phyloP scores from a whole-genome alignment of 805 yeast genomes.

The Sugiyamaella qingdaonensis region DNA sequence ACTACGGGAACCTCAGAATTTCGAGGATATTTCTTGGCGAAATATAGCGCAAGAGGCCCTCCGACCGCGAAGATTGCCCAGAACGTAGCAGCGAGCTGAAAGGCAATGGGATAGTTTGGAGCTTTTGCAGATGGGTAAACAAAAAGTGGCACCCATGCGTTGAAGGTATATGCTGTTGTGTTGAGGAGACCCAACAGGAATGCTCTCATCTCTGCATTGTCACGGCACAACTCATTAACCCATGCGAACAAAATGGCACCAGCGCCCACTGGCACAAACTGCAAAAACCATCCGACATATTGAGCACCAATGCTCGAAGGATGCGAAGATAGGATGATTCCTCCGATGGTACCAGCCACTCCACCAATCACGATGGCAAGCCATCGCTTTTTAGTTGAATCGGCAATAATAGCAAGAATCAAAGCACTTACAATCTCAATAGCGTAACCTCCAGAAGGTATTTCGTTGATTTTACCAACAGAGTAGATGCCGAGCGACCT shows the following conservation, averaged over 20 bases:
- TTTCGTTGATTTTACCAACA: slow-evolving; percentile 9
- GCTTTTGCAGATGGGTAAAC: slow-evolving; percentile 11
- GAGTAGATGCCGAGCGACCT: slow-evolving; percentile 24
- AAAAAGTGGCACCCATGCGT: slow-evolving; percentile 8
- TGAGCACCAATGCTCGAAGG: background rate
- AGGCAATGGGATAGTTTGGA: slow-evolving; percentile 12
- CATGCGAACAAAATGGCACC: slow-evolving; percentile 12
- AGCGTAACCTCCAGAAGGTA: slow-evolving; percentile 14
- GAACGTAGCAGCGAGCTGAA: slow-evolving; percentile 5
- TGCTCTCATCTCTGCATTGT: slow-evolving; percentile 8
- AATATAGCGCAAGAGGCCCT: background rate
- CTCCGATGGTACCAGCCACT: slow-evolving; percentile 9
- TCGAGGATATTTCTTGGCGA: background rate
- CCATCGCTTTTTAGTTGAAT: slow-evolving; percentile 12
- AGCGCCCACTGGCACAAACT: slow-evolving; percentile 9
- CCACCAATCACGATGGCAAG: slow-evolving; percentile 2
- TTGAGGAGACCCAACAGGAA: slow-evolving; percentile 6
- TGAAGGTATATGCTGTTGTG: slow-evolving; percentile 5
- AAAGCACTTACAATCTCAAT: slow-evolving; percentile 12
- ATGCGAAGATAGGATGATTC: slow-evolving; percentile 5
- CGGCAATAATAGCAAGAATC: slow-evolving; percentile 10
- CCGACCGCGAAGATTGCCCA: slow-evolving; percentile 1
- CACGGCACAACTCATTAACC: slow-evolving; percentile 9
- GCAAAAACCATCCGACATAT: slow-evolving; percentile 11
- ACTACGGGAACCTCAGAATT: background rate